phyloP scores from a whole-genome alignment of 2,329 filamentous ascomycete species.

The Fusarium tricinctum region DNA sequence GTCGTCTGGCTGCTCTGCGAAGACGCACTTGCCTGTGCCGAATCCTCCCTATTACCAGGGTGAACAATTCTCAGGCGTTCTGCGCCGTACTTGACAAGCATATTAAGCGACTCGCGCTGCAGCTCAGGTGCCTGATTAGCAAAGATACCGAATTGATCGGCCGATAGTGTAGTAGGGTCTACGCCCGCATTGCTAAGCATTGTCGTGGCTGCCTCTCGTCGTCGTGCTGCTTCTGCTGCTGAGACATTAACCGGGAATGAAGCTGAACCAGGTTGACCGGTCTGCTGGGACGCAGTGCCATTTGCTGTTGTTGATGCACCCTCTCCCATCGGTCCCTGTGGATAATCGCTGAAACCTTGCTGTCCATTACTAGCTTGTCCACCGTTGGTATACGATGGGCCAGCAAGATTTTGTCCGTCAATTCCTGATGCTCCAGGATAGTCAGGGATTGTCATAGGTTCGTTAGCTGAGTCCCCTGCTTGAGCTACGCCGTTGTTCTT shows the following conservation, averaged over 20 bases:
- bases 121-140: conserved; percentile 70
- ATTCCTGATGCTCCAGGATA: conserved; percentile 19
- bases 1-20: conserved; percentile 43
- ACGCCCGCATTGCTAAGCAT: conserved; percentile 63
- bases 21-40: conserved; percentile 48
- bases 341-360: conserved; percentile 36
- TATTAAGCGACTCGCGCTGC: conserved; percentile 67
- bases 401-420: conserved; percentile 22
- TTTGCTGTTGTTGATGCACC: conserved; percentile 16
- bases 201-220: conserved; percentile 63
- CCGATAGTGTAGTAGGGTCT: conserved; percentile 65
- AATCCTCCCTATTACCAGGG: conserved; percentile 57
- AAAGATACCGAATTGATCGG: conserved; percentile 71
- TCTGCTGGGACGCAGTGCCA: conserved; percentile 18
- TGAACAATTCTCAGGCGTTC: conserved; percentile 70
- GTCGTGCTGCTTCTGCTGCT: conserved; percentile 64
- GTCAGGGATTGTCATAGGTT: conserved; percentile 31
- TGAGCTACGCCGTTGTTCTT: conserved; percentile 46
- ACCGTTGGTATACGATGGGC: conserved; percentile 19
- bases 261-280: conserved; percentile 30
- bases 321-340: conserved; percentile 33
- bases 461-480: conserved; percentile 15
- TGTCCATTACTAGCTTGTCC: conserved; percentile 16
- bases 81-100: conserved; percentile 70
- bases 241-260: conserved; percentile 54